These are phyloP conservation scores for Dendrobium huoshanense DNA, from an alignment of 106 monocot species.

Conservation along the genomic window DNA sequence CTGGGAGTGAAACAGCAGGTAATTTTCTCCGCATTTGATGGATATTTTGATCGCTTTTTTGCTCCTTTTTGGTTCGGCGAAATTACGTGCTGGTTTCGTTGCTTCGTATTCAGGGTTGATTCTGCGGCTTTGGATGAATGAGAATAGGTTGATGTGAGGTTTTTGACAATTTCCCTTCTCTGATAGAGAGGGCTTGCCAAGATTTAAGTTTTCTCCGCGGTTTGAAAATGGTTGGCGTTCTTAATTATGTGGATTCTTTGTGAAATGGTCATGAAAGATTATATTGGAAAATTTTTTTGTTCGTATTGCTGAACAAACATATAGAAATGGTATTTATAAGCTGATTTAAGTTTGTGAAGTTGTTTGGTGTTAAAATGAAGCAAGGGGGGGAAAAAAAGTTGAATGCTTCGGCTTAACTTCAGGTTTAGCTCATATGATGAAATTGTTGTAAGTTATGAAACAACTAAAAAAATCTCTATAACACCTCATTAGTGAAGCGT, in stretches of 20 bases:
- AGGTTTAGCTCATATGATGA: too few relatives aligned
- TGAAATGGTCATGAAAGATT: too few relatives aligned
- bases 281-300: too few relatives aligned
- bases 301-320: too few relatives aligned
- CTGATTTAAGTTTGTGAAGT: too few relatives aligned
- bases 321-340: too few relatives aligned
- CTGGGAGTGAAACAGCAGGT: constrained; percentile 23
- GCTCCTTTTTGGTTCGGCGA: neutral
- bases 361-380: too few relatives aligned
- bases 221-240: neutral
- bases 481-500: too few relatives aligned
- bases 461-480: too few relatives aligned
- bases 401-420: too few relatives aligned
- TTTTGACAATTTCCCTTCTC: neutral
- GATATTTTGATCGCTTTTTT: neutral
- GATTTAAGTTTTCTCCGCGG: neutral
- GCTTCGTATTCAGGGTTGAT: neutral
- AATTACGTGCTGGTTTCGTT: neutral
- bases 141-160: neutral
- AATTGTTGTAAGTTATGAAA: too few relatives aligned
- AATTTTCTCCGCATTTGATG: neutral
- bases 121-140: neutral
- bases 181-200: neutral
- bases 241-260: neutral
- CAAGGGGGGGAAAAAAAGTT: too few relatives aligned